Evolutionary conservation across 164 flowering plant species (phyloP), one percentile per base, ranked within the genome.

Genomic region (Vitis cinerea): DNA sequence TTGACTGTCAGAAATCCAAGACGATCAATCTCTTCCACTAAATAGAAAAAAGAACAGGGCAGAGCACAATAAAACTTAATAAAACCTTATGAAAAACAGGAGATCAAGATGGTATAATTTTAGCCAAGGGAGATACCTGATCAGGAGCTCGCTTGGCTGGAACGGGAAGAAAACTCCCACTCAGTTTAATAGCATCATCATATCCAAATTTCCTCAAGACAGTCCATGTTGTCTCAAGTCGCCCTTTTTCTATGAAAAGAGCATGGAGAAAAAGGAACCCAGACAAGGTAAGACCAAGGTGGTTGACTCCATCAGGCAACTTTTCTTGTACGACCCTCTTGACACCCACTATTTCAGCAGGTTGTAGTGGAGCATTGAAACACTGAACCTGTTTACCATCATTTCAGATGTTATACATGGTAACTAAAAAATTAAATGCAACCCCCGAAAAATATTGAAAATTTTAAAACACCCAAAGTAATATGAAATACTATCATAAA

Each of bases 151-250:
- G 85, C 72, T 85, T 90, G 16, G 77, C 69, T 61, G 87, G 59
- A 73, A 85, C 68, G 57, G 94, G 94, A 68, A 89, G 78, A 16
- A 86, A 81, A 67, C 89, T 97, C 77, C 85, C 90, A 51, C 84
- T 75, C 30, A 96, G 89, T 74, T 86, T 92, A 54, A 93, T 80
- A 64, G 92, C 97, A 85, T 93, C 86, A 63, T 96, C 87, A 66
- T 96, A 96, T 44, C 97, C 99, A 82, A 90, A 96, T 75, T 93
- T 93, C 79, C 98, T 87, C 54, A 96, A 75, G 50, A 96, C 99
- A 23, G 98, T 92, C 99, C 99, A 96, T 61, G 99, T 96, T 75
- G 99, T 96, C 85, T 96, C 99, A 54, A 96, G 79, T 23, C 97
- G 94, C 37, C 98, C 98, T 70, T 93, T 96, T 71, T 96, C 99